Percentiles rank a stretch among this genome's conserved stretches.
These are phyloP conservation scores for Aspergillus ruber DNA, from an alignment of 2,329 filamentous ascomycete species.

Conservation along the genomic window DNA sequence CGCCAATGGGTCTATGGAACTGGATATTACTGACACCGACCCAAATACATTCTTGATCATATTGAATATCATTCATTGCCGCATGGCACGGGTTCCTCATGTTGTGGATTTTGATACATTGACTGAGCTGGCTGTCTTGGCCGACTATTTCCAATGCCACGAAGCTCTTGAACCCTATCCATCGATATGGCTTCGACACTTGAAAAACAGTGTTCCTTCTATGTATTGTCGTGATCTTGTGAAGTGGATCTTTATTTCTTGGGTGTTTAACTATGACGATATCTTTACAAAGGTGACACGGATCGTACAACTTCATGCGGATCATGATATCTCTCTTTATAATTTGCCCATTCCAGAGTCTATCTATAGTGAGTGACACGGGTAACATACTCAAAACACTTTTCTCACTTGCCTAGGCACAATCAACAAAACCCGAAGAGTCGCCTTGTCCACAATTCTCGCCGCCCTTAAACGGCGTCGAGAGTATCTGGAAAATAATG, in stretches of 20 bases:
- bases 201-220: background rate
- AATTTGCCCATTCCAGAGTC: background rate
- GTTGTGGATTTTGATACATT: background rate
- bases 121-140: background rate
- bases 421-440: background rate
- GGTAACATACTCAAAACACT: background rate
- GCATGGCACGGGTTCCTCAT: background rate
- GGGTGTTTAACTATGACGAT: background rate
- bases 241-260: slow-evolving; percentile 1
- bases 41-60: background rate
- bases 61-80: slow-evolving; percentile 2
- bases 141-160: slow-evolving; percentile 5
- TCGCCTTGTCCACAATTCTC: background rate
- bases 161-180: background rate
- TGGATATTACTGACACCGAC: background rate
- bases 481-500: background rate
- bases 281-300: background rate
- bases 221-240: background rate
- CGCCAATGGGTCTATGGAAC: background rate
- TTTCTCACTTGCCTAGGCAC: background rate
- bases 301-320: background rate
- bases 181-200: background rate
- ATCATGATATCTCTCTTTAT: background rate
- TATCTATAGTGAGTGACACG: background rate
- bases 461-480: background rate